phyloP scores from a whole-genome alignment of 2,329 filamentous ascomycete genomes.

The Tolypocladium pustulatum region DNA sequence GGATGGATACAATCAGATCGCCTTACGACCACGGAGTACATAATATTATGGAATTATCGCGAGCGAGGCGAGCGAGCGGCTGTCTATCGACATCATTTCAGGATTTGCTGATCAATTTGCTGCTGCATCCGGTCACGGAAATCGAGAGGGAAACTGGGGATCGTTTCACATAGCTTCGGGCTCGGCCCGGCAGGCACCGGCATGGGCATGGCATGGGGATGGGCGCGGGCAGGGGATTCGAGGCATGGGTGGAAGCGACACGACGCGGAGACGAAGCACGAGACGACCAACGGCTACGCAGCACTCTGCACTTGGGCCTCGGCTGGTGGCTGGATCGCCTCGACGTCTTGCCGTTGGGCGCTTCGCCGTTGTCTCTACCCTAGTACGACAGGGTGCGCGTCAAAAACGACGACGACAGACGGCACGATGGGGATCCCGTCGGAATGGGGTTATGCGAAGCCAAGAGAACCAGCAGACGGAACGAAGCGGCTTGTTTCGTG shows the following conservation, averaged over 20 bases:
- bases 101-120: neutral
- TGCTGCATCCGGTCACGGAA: neutral
- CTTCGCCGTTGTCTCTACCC: neutral
- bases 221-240: neutral
- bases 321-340: neutral
- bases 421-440: neutral
- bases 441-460: neutral
- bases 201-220: neutral
- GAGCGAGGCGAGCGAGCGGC: neutral
- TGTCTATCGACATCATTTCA: neutral
- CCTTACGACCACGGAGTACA: neutral
- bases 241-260: neutral
- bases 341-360: neutral
- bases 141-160: neutral
- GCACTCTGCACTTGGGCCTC: neutral
- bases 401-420: neutral
- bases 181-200: neutral
- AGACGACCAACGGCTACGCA: neutral
- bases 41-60: neutral
- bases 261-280: neutral
- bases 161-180: neutral
- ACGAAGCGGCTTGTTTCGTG: neutral
- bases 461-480: neutral
- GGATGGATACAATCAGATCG: neutral
- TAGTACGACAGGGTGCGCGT: neutral